phyloP scores from a whole-genome alignment of 176 grass and related monocot species.

The Elaeis guineensis region DNA sequence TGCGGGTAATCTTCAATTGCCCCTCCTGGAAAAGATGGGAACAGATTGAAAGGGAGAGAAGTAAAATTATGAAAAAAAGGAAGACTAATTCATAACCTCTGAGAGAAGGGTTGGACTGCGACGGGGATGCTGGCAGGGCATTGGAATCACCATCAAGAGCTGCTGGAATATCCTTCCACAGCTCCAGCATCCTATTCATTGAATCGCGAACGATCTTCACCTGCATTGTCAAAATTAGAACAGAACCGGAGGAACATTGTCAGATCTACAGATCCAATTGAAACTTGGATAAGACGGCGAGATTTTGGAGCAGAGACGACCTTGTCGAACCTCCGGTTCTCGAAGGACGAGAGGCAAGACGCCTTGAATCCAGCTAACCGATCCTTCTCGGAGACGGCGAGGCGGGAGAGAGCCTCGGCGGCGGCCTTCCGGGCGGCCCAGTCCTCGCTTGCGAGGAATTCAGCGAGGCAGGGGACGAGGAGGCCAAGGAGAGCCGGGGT shows the following conservation, averaged over 20 bases:
- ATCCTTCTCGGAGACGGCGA: slow-evolving; percentile 54
- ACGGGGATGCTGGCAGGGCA: slow-evolving; percentile 11
- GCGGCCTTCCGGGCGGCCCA: slow-evolving; percentile 86
- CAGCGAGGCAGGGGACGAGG: slow-evolving; percentile 57
- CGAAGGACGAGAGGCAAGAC: slow-evolving; percentile 68
- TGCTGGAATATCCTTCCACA: slow-evolving; percentile 86
- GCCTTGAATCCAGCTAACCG: slow-evolving; percentile 51
- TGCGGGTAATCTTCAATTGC: too few relatives aligned
- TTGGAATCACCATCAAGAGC: slow-evolving; percentile 37
- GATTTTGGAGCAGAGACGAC: slow-evolving; percentile 13
- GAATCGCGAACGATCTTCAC: slow-evolving; percentile 90
- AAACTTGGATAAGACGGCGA: too few relatives aligned
- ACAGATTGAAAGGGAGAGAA: background rate
- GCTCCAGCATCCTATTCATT: slow-evolving; percentile 85
- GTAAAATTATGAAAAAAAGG: background rate
- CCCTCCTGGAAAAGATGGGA: too few relatives aligned
- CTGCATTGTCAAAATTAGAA: slow-evolving; percentile 42
- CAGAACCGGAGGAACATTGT: background rate
- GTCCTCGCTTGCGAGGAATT: slow-evolving; percentile 70
- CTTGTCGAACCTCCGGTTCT: slow-evolving; percentile 89
- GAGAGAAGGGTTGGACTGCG: slow-evolving; percentile 38
- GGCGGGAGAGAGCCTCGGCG: slow-evolving; percentile 61
- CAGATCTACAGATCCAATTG: slow-evolving; percentile 26
- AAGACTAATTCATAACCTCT: slow-evolving; percentile 37
- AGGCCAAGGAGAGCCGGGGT: slow-evolving; percentile 37